Evolutionary conservation across 805 yeast species (phyloP).

Genomic region (Yarrowia sp.): DNA sequence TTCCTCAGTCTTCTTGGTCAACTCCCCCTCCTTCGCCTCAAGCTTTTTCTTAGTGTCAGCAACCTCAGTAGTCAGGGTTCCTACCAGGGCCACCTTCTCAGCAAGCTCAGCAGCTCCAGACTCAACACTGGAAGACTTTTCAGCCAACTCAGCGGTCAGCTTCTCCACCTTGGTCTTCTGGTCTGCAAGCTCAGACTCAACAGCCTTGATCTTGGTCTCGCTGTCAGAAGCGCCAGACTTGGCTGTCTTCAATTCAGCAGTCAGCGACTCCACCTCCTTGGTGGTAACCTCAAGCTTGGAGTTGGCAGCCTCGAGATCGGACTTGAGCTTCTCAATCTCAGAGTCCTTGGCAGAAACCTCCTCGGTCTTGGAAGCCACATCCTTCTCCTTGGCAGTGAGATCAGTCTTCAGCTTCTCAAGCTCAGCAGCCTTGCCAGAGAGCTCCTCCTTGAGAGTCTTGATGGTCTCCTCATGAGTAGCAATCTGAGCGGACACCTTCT

Average conservation of each 20-base stretch:
- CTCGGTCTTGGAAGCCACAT: slow-evolving; percentile 17
- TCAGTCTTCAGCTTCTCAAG: not conserved
- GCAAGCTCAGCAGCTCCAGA: slow-evolving; percentile 13
- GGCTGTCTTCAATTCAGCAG: slow-evolving; percentile 19
- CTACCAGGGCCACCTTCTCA: slow-evolving; percentile 12
- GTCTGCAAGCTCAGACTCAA: slow-evolving; percentile 34
- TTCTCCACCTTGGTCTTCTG: slow-evolving; percentile 16
- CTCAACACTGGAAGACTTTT: slow-evolving; percentile 9
- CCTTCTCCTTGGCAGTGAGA: slow-evolving; percentile 12
- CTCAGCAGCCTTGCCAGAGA: not conserved
- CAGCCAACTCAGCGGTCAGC: slow-evolving; percentile 5
- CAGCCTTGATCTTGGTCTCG: slow-evolving; percentile 34
- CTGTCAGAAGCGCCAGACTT: slow-evolving; percentile 39
- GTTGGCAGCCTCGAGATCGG: slow-evolving; percentile 40
- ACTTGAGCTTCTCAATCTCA: slow-evolving; percentile 52
- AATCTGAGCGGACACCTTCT: slow-evolving; percentile 15
- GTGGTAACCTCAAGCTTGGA: slow-evolving; percentile 30
- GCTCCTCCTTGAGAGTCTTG: slow-evolving; percentile 5
- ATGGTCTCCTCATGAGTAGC: slow-evolving; percentile 14
- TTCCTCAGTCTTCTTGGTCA: not conserved
- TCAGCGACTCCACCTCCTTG: slow-evolving; percentile 30
- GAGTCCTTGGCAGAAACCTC: slow-evolving; percentile 52
- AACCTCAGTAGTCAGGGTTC: not conserved
- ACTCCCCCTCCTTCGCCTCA: not conserved
- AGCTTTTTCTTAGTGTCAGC: not conserved